Evolutionary conservation across 139 green algal genomes (phyloP), one percentile per base, ranked within the genome.

Genomic region (Astrephomene gubernaculifera): DNA sequence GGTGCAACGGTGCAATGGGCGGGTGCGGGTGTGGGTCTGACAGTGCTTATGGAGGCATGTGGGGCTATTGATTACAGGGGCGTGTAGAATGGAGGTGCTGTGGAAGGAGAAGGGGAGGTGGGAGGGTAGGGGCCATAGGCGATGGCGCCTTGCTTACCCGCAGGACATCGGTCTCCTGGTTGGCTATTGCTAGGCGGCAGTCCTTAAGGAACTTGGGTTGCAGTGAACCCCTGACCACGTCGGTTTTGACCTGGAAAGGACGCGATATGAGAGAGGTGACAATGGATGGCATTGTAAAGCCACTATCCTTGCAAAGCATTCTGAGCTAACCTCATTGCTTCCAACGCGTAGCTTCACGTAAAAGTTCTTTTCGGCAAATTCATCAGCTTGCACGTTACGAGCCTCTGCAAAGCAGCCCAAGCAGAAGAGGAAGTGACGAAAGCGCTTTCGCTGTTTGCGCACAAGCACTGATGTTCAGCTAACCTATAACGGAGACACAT

Each of bases 141-240:
- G 12, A 17, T 81, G n/a, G n/a, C n/a, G n/a, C n/a, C n/a, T n/a
- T n/a, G n/a, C n/a, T 19, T 74, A 91, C 87, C 83, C 64, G 61
- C 22, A 91, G 36, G 24, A 35, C 29, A 41, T 88, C 87, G 24
- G 29, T 85, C 29, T 82, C 78, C 10, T 83, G 87, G 29, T 7
- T 43, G 17, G 65, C 63, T 0, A 91, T 83, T 8, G 64, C 36
- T 19, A 91, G 45, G 4, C 87, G 71, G 52, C 87, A 70, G 64
- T 91, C 87, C 53, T 89, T 91, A 0, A 91, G 79, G 71, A 91
- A 91, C 64, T 91, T 91, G 35, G 87, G 87, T 36, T 80, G 35
- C 9, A 71, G 9, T 9, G 63, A 87, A 19, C 80, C 65, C 17
- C 35, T 69, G 3, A 72, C 63, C 0, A 87, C 76, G 53, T 91